Base-by-base conservation (phyloP, 768 basidiomycete species). In the Russula foetens region DNA sequence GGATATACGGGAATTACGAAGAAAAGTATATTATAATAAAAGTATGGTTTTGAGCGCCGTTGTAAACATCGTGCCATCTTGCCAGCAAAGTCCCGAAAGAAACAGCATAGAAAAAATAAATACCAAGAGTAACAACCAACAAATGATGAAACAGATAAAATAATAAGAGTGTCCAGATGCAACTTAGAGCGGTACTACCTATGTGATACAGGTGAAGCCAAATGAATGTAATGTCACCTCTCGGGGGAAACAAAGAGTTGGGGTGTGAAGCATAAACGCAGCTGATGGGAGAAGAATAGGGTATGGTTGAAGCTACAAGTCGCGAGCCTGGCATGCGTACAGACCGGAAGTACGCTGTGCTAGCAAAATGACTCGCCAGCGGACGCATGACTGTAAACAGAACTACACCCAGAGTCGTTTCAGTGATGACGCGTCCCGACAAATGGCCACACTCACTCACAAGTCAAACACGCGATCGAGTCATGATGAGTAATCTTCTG, bases 351-450 rank as follows among this genome's bases (percentile, higher is more conserved):
- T 41, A 4, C 2, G 5, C 8, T 33, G 44, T 15, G 46, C 12
- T n/a, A 19, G 28, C n/a, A 57, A 1, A 41, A 24, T 54, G 59
- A 60, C 52, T 54, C 59, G n/a, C n/a, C n/a, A n/a, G n/a, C n/a
- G n/a, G n/a, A n/a, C 46, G 6, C 9, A 41, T 7, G 5, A 12
- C 9, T 2, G 19, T 29, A n/a, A 15, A 39, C 3, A 43, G 14
- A 3, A 44, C 12, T 8, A 39, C n/a, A 47, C 21, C 51, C 46
- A 31, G 33, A 45, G n/a, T 35, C 24, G 21, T 39, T 28, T 62
- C 12, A 60, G 26, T 6, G 38, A 49, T 45, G 48, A 35, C 47
- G 23, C 29, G 15, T 47, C 26, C 24, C 7, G 3, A 17, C 8
- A 14, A 60, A 28, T 19, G 39, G 21, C 11, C 28, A 29, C 17